A percentile compares a stretch with the other conserved stretches of the same genome.
Conservation (phyloP, 345 rosid genomes). For the Brassica napus region DNA sequence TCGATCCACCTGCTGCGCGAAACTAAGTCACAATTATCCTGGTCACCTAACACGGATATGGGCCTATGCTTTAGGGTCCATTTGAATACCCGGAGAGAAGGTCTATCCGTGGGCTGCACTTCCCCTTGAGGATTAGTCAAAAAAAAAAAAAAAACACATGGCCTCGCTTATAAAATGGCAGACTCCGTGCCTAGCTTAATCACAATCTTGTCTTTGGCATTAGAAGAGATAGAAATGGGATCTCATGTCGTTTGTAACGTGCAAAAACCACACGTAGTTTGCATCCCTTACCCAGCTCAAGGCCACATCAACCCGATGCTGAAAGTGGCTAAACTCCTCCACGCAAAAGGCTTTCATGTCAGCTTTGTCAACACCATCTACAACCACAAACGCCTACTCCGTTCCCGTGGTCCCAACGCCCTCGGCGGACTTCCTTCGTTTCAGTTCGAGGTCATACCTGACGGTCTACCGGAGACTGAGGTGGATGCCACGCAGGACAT, state of each 20-base stretch:
- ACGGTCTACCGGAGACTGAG: constrained; percentile 37
- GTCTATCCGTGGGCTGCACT: no score
- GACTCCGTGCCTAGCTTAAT: not conserved
- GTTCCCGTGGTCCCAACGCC: constrained; percentile 35
- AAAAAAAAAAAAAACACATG: not conserved
- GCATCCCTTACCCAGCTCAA: constrained; percentile 17
- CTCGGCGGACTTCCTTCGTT: constrained; percentile 37
- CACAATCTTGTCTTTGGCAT: not conserved
- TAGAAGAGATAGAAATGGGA: not conserved
- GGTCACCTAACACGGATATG: no score
- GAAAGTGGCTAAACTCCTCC: constrained; percentile 17
- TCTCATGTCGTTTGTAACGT: not conserved
- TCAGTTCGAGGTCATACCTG: constrained; percentile 42
- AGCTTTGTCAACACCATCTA: constrained; percentile 49
- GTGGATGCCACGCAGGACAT: constrained; percentile 38
- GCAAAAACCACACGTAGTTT: constrained; percentile 11
- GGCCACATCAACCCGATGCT: constrained; percentile 22
- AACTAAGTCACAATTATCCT: no score
- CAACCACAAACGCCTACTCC: constrained; percentile 41
- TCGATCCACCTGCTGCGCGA: no score
- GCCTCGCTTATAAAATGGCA: not conserved
- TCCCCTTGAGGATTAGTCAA: no score
- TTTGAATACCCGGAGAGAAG: no score
- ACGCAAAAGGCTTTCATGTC: constrained; percentile 41
- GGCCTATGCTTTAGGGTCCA: no score